Evolutionary conservation across 768 basidiomycete species (phyloP).

Genomic region (Mycena belliarum): DNA sequence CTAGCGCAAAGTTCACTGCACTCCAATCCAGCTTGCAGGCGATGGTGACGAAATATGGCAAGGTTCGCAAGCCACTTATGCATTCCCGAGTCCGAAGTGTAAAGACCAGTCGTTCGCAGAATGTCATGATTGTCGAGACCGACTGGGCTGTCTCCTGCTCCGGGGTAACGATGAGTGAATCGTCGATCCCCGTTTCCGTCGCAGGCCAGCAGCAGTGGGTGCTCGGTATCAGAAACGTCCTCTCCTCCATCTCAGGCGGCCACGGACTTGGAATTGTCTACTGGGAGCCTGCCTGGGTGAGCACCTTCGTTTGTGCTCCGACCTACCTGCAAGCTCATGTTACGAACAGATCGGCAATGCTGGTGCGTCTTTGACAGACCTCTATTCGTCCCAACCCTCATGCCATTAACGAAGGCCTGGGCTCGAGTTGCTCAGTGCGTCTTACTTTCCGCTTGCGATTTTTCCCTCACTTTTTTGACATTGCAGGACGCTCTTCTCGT

Average conservation of each 20-base stretch:
- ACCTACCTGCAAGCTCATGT: background rate
- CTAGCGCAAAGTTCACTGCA: constrained; percentile 52
- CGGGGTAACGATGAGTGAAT: constrained; percentile 45
- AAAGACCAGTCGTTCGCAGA: constrained; percentile 25
- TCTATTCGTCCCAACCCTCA: background rate
- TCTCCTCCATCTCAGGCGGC: constrained; percentile 38
- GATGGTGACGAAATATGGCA: constrained; percentile 48
- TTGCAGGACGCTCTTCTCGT: constrained; percentile 16
- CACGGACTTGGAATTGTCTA: constrained; percentile 55
- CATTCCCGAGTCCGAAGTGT: background rate
- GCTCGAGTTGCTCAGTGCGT: constrained; percentile 14
- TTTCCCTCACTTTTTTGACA: background rate
- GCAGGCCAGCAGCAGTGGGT: constrained; percentile 59
- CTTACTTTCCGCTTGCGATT: background rate
- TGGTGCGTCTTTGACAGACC: background rate
- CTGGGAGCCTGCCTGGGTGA: constrained; percentile 68
- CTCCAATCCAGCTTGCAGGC: constrained; percentile 53
- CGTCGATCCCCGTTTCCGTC: constrained; percentile 42
- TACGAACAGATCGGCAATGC: constrained; percentile 12
- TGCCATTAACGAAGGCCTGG: constrained; percentile 1
- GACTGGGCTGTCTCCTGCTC: constrained; percentile 61
- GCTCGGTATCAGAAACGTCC: constrained; percentile 46
- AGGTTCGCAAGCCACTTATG: constrained; percentile 33
- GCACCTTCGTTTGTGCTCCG: background rate
- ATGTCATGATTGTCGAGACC: constrained; percentile 63